Conservation (phyloP, 2,329 filamentous ascomycete genomes). For the Fusarium nanum region DNA sequence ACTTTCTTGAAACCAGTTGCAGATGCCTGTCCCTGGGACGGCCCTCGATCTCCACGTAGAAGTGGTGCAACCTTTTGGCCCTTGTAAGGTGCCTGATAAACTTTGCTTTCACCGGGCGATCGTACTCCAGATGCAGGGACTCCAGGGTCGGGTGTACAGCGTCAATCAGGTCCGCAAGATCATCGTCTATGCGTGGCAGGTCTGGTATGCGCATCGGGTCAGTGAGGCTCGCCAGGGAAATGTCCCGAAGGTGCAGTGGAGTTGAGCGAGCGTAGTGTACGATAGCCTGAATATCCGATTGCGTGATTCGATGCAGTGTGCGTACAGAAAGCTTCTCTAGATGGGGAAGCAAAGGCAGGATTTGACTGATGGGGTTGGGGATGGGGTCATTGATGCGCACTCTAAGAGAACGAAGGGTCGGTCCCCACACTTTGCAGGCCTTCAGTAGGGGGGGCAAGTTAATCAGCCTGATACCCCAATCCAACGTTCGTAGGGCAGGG, state of each 20-base stretch:
- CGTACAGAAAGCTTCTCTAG: background rate
- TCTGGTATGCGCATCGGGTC: too few relatives aligned
- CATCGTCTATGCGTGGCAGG: background rate
- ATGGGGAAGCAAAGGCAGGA: background rate
- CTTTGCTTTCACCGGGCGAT: background rate
- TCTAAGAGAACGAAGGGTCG: constrained; percentile 8
- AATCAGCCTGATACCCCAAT: background rate
- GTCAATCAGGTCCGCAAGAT: background rate
- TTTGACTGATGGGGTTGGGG: rapidly evolving
- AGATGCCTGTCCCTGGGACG: background rate
- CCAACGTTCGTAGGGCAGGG: background rate
- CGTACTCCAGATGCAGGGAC: background rate
- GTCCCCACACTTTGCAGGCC: constrained; percentile 16
- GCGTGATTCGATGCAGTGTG: background rate
- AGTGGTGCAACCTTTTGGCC: background rate
- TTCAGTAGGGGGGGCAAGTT: background rate
- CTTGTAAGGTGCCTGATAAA: background rate
- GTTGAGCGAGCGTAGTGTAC: too few relatives aligned
- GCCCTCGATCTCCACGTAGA: background rate
- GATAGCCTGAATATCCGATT: background rate
- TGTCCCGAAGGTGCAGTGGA: background rate
- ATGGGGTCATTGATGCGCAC: background rate
- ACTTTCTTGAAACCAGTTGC: background rate
- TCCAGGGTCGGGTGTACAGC: background rate
- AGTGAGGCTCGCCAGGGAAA: background rate